These are phyloP conservation scores for Neoarthrinium moseri DNA, from an alignment of 2,329 filamentous ascomycete species.

Conservation along the genomic window DNA sequence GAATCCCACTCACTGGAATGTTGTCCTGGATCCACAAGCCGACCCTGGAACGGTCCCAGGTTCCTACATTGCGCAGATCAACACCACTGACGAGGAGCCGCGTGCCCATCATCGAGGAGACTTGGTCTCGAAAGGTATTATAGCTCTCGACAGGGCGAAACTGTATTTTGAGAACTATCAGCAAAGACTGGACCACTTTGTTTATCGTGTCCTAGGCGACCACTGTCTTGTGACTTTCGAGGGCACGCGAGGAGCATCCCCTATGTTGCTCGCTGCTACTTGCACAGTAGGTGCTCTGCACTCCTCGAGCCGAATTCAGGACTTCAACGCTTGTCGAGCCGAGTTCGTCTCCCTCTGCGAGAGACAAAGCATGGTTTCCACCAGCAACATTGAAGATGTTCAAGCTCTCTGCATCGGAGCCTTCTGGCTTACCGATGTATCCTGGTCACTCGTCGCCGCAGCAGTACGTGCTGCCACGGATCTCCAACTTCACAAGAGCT, in stretches of 20 bases:
- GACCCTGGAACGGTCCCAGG: background rate
- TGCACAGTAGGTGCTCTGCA: slow-evolving; percentile 58
- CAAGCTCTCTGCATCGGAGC: slow-evolving; percentile 61
- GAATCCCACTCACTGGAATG: no score
- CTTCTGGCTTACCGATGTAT: slow-evolving; percentile 60
- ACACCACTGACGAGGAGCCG: background rate
- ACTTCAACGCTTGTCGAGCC: background rate
- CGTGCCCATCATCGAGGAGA: slow-evolving; percentile 20
- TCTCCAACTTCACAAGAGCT: slow-evolving; percentile 54
- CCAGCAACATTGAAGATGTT: slow-evolving; percentile 58
- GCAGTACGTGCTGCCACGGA: slow-evolving; percentile 59
- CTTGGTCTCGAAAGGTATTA: slow-evolving; percentile 36
- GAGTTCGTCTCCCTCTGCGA: slow-evolving; percentile 6
- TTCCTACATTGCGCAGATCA: background rate
- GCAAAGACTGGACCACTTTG: slow-evolving; percentile 46
- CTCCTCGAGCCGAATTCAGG: slow-evolving; percentile 6
- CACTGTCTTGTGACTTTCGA: slow-evolving; percentile 47
- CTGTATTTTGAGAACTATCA: slow-evolving; percentile 48
- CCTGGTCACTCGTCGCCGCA: slow-evolving; percentile 57
- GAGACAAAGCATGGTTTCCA: slow-evolving; percentile 21
- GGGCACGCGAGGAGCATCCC: slow-evolving; percentile 51
- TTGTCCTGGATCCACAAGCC: background rate
- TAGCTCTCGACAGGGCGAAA: slow-evolving; percentile 46
- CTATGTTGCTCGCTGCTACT: slow-evolving; percentile 52
- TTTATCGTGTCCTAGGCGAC: slow-evolving; percentile 43